Conservation (phyloP, 495 filamentous ascomycete genomes). For the Amorphotheca resinae region DNA sequence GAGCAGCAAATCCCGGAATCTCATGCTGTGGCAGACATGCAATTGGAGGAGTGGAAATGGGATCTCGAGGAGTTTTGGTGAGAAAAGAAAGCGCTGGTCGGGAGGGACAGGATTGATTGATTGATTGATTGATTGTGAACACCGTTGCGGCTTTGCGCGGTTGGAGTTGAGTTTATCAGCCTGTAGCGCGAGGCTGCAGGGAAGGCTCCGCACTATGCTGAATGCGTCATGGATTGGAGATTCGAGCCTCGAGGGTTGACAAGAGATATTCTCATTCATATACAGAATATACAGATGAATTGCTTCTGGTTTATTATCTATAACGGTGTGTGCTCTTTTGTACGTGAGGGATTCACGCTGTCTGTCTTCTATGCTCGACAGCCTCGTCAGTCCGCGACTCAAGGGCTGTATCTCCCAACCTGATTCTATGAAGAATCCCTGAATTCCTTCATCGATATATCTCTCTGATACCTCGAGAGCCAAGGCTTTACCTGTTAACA, state of each 20-base stretch:
- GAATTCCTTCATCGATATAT: too few species aligned
- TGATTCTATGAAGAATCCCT: too few species aligned
- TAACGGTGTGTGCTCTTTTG: background rate
- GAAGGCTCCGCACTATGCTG: conserved; percentile 1
- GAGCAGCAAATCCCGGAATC: background rate
- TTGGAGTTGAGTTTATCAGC: conserved; percentile 11
- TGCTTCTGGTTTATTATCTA: too few species aligned
- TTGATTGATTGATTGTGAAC: too few species aligned
- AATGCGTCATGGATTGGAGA: too few species aligned
- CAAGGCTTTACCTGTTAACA: too few species aligned
- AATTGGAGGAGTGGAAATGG: background rate
- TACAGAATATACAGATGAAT: too few species aligned
- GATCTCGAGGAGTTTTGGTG: conserved; percentile 14
- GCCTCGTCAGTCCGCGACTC: too few species aligned
- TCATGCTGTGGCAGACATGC: conserved; percentile 1
- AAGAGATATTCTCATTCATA: background rate
- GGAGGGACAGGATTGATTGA: too few species aligned
- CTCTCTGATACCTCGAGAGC: too few species aligned
- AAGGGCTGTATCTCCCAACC: too few species aligned
- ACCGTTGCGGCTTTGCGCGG: conserved; percentile 11
- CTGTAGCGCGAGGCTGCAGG: conserved; percentile 14
- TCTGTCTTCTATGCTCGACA: too few species aligned
- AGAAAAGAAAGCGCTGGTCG: background rate
- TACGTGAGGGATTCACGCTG: background rate
- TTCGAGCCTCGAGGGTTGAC: background rate